Evolutionary conservation across 768 basidiomycete species (phyloP), one percentile per base, ranked within the genome.

Genomic region (Clavulina sp.): DNA sequence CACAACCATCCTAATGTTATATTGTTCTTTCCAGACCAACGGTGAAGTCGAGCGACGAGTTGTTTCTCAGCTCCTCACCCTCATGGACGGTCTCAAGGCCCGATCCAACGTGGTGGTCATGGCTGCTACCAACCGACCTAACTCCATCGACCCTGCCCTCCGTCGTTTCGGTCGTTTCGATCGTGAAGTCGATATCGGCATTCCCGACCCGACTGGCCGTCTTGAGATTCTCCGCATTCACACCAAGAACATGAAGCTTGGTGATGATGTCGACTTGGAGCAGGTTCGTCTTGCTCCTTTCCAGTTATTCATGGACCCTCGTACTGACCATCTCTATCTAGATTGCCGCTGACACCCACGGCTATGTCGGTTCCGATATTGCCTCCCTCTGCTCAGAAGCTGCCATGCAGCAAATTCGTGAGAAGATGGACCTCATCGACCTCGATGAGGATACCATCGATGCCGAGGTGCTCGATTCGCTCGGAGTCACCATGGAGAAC

Each of bases 401-500:
- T 51, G 95, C 95, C 43, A 99, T 99, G 95, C 95, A 99, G 71
- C 95, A 99, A 65, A 99, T 99, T 57, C 86, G 95, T 65, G 95
- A 99, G 70, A 99, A 99, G 78, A 97, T 99, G 93, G 92, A 96
- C 59, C 69, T 89, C 58, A 89, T 93, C 57, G 89, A 92, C 65
- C 76, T 93, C 29, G 88, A 91, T 56, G 87, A 93, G 66, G 95
- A 99, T 63, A 96, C 93, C 48, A 99, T 99, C 62, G 95, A 99
- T 61, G 95, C 95, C 5, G 95, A 99, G 67, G 93, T 99, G 2
- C 83, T 99, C 51, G 95, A 99, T 68, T 86, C 92, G 4, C 84
- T 99, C 48, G 95, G 95, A 58, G 92, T 99, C 58, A 99, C 95
- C 28, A 96, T 96, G 93, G 95, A 99, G 62, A 97, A 97, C 74